Base-by-base conservation (phyloP, 192 early-diverging fungal genomes). In the Entomortierella parvispora region DNA sequence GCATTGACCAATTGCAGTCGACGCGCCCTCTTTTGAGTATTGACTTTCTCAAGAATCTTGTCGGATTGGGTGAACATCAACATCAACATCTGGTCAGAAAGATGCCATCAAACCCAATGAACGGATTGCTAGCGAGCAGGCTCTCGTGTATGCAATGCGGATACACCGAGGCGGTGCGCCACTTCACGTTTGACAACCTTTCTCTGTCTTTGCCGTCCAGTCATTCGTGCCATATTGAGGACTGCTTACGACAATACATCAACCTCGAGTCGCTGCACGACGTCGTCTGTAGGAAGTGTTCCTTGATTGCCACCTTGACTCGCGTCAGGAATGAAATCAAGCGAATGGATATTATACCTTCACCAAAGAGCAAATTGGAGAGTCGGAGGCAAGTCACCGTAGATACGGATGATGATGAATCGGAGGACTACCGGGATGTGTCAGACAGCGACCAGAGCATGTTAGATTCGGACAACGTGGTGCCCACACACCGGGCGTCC, bases 111-210 rank as follows among this genome's bases (percentile, higher is more conserved):
- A 91, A 87, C 69, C 95, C 95, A 0, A 88, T 97, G 66, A 86
- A 88, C 5, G 95, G 95, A 7, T 60, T 95, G 66, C 80, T 89
- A 37, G 94, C 92, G 7, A 90, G 82, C 61, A 84, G 89, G 22
- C 85, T 94, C 49, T 90, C 91, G 25, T 97, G 95, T 65, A 80
- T 84, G 44, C 83, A 88, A 43, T 97, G 95, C 59, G 90, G 91
- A 7, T 94, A 95, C 50, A 90, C 91, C 17, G 88, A 88, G 56
- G 90, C 90, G 0, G 83, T 93, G 15, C 89, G 91, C 0, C 93
- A 93, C 62, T 91, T 92, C 70, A 87, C 90, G 18, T 95, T 95
- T 81, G 92, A 94, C 74, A 94, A 92, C 56, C 63, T 93, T 0
- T 92, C 90, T 17, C 79, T 94, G n/a, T 81, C 85, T 25, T 72